Conservation (phyloP, 139 green algal species). For the Asterochloris erici region DNA sequence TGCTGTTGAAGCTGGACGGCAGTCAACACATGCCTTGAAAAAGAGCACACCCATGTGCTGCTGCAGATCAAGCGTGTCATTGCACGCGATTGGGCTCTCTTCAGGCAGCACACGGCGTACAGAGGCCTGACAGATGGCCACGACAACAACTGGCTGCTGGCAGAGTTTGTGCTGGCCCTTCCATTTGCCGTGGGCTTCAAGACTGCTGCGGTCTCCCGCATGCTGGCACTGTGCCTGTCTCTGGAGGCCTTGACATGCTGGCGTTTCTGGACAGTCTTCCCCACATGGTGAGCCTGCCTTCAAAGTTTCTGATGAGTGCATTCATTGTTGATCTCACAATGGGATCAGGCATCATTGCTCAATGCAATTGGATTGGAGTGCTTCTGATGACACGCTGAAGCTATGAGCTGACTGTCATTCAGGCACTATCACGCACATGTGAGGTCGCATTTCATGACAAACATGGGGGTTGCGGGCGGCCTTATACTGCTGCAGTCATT, state of each 20-base stretch:
- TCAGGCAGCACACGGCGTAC: background rate
- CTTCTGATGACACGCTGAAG: too few species aligned
- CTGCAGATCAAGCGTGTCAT: constrained; percentile 33
- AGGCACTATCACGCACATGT: constrained; percentile 32
- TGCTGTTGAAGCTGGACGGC: too few species aligned
- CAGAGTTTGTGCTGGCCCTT: constrained; percentile 47
- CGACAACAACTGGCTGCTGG: constrained; percentile 61
- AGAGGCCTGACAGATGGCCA: constrained; percentile 35
- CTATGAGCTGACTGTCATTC: background rate
- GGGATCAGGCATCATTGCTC: too few species aligned
- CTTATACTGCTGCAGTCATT: constrained; percentile 22
- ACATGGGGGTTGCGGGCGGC: constrained; percentile 35
- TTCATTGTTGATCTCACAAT: too few species aligned
- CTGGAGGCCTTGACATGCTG: constrained; percentile 54
- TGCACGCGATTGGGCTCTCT: constrained; percentile 28
- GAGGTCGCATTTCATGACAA: constrained; percentile 47
- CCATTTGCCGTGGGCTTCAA: constrained; percentile 50
- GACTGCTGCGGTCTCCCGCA: constrained; percentile 21
- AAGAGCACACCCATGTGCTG: background rate
- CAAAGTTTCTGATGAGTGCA: background rate
- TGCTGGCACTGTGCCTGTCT: constrained; percentile 32
- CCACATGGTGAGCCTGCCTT: constrained; percentile 27
- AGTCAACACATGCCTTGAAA: too few species aligned
- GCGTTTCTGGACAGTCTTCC: constrained; percentile 41
- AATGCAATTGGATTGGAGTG: too few species aligned